A percentile compares a stretch with the other conserved stretches of the same genome.
phyloP scores from a whole-genome alignment of 225 moss, liverwort and hornwort genomes.

The Takakia lepidozioides region DNA sequence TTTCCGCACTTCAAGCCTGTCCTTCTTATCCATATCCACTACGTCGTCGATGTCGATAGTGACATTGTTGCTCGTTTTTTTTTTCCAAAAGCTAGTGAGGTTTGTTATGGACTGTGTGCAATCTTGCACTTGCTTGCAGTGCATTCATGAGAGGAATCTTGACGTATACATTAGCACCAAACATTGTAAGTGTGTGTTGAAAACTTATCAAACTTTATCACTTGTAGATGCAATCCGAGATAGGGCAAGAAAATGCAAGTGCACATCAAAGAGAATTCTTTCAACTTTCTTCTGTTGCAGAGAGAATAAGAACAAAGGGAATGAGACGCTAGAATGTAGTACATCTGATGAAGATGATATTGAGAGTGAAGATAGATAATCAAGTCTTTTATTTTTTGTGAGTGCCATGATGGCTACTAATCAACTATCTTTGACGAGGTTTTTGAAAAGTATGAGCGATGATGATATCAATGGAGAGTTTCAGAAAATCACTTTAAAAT shows the following conservation, averaged over 20 bases:
- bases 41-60: too few species aligned
- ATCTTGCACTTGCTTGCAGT: too few species aligned
- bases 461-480: background rate
- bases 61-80: too few species aligned
- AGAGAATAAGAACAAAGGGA: too few species aligned
- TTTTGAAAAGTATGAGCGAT: background rate
- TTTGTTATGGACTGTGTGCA: too few species aligned
- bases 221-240: slow-evolving; percentile 6
- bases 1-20: too few species aligned
- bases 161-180: too few species aligned
- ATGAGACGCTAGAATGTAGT: background rate
- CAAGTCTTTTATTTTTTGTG: background rate
- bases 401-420: slow-evolving; percentile 2
- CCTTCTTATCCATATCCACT: too few species aligned
- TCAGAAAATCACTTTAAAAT: background rate
- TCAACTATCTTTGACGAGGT: background rate
- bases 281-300: background rate
- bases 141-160: too few species aligned
- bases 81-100: too few species aligned
- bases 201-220: slow-evolving; percentile 3
- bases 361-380: background rate
- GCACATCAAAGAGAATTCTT: slow-evolving; percentile 1
- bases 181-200: slow-evolving; percentile 5
- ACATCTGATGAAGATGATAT: background rate
- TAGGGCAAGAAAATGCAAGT: background rate